Evolutionary conservation across 75 land plant genomes (phyloP).

Genomic region (Gnetum montanum): DNA sequence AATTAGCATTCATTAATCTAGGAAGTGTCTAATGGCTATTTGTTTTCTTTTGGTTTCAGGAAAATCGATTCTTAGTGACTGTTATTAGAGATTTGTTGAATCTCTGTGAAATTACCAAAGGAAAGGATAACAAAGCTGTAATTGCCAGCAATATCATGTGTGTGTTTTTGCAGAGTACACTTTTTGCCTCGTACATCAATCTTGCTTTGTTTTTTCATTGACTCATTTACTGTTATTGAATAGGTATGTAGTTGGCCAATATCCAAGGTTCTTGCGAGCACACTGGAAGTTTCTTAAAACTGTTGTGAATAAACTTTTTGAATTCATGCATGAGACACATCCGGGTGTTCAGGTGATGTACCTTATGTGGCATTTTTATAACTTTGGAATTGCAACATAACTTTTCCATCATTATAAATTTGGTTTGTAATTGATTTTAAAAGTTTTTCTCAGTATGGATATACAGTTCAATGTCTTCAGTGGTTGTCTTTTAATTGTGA

Average conservation of each 20-base stretch:
- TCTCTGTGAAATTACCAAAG: constrained; percentile 94
- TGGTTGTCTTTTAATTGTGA: too few relatives aligned
- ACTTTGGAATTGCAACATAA: too few relatives aligned
- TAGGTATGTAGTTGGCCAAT: constrained; percentile 99
- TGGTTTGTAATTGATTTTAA: too few relatives aligned
- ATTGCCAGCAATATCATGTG: constrained; percentile 99
- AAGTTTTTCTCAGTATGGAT: too few relatives aligned
- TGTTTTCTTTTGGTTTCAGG: constrained; percentile 33
- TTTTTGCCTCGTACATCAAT: not conserved
- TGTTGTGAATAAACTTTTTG: constrained; percentile 95
- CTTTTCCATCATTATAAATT: too few relatives aligned
- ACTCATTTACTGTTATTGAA: not conserved
- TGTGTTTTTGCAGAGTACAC: constrained; percentile 8
- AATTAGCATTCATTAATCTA: too few relatives aligned
- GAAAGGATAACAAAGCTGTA: constrained; percentile 97
- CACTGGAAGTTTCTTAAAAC: constrained; percentile 98
- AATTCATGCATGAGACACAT: constrained; percentile 99
- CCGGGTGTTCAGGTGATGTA: constrained; percentile 85
- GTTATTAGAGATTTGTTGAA: constrained; percentile 92
- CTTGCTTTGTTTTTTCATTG: not conserved
- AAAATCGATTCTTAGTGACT: constrained; percentile 88
- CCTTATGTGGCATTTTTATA: not conserved
- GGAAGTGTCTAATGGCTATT: too few relatives aligned
- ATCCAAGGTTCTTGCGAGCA: constrained; percentile 87
- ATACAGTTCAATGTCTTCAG: too few relatives aligned